Conservation (phyloP, 225 moss, liverwort and hornwort genomes). For the Ulota crispa region DNA sequence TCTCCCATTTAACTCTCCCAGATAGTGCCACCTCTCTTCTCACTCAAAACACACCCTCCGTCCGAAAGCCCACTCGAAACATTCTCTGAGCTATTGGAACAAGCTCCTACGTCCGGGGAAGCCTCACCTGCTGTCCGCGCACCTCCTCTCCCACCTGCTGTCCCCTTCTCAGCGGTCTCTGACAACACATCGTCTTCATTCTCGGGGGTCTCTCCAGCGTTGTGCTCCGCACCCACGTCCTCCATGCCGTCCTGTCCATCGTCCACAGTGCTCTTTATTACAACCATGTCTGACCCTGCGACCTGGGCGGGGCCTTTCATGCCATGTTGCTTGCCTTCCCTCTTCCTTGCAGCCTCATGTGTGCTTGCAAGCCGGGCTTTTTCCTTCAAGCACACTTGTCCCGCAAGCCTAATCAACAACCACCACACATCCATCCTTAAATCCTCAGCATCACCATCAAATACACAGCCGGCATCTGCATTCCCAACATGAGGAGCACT, state of each 20-base stretch:
- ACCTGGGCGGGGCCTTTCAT: conserved; percentile 29
- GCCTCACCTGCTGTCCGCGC: conserved; percentile 41
- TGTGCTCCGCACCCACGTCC: conserved; percentile 33
- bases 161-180: conserved; percentile 55
- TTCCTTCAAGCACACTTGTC: conserved; percentile 60
- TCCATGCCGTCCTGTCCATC: conserved; percentile 31
- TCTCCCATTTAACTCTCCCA: conserved; percentile 28
- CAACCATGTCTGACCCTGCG: conserved; percentile 40
- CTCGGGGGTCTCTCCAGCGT: conserved; percentile 14
- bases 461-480: neutral
- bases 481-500: conserved; percentile 3
- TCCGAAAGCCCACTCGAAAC: conserved; percentile 65
- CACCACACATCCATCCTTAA: conserved; percentile 1
- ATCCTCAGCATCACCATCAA: conserved; percentile 2
- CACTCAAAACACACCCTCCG: conserved; percentile 48
- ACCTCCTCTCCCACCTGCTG: conserved; percentile 33
- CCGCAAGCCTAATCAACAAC: conserved; percentile 52
- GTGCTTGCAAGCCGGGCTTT: conserved; percentile 36
- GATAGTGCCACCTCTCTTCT: conserved; percentile 44
- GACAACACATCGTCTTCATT: conserved; percentile 30
- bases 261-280: conserved; percentile 37
- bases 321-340: conserved; percentile 18
- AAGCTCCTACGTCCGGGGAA: conserved; percentile 57
- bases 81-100: conserved; percentile 90
- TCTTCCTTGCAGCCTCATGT: conserved; percentile 43